phyloP scores from a whole-genome alignment of 495 filamentous ascomycete genomes.

The Aspergillus leporis region DNA sequence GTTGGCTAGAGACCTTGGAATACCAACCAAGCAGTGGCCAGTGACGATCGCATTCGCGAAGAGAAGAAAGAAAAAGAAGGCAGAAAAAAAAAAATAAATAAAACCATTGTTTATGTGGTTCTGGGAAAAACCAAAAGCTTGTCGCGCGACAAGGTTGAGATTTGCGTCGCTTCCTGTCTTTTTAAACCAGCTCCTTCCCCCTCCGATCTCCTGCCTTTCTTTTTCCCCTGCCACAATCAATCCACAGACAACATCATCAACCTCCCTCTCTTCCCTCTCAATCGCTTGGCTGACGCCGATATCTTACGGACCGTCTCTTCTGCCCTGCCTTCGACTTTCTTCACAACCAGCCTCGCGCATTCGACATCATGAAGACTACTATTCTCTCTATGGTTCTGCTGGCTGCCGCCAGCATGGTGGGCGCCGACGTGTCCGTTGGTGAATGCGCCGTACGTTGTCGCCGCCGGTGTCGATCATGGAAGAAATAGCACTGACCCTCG shows the following conservation, averaged over 20 bases:
- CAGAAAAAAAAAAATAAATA: slow-evolving; percentile 10
- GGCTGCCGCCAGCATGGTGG: slow-evolving; percentile 32
- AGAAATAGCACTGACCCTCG: slow-evolving; percentile 16
- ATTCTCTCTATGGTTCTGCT: slow-evolving; percentile 37
- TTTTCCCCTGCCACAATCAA: slow-evolving; percentile 11
- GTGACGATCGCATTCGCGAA: slow-evolving; percentile 11
- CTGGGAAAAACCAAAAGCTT: slow-evolving; percentile 17
- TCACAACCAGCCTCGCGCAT: not conserved
- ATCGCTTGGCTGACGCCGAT: slow-evolving; percentile 5
- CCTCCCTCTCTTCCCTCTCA: not conserved
- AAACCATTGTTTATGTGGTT: not conserved
- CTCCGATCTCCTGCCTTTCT: not conserved
- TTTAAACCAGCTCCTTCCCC: slow-evolving; percentile 20
- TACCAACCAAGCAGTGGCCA: not conserved
- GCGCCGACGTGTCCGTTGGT: slow-evolving; percentile 31
- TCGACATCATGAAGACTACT: slow-evolving; percentile 45
- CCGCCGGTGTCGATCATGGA: slow-evolving; percentile 1
- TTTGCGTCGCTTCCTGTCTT: slow-evolving; percentile 11
- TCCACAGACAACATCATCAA: not conserved
- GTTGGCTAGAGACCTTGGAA: slow-evolving; percentile 13
- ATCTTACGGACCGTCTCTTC: slow-evolving; percentile 4
- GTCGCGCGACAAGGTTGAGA: slow-evolving; percentile 7
- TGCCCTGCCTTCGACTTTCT: slow-evolving; percentile 5
- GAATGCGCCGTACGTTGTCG: slow-evolving; percentile 41
- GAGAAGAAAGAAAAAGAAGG: not conserved